Evolutionary conservation across 1,284 basidiomycete species (phyloP).

Genomic region (Hymenochaete sp.): DNA sequence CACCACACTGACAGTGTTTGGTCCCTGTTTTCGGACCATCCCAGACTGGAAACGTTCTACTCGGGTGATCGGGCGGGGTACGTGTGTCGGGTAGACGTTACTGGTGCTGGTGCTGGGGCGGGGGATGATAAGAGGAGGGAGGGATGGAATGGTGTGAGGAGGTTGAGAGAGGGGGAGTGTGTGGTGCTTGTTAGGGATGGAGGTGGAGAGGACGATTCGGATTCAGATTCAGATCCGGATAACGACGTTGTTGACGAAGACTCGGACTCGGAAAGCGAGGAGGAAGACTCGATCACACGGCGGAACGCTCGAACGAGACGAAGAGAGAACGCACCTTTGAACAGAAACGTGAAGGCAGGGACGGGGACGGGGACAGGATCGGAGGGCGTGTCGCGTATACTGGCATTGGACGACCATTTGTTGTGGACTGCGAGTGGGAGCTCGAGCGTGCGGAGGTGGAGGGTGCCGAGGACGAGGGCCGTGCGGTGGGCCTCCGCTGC

Average conservation of each 20-base stretch:
- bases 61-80: constrained; percentile 90
- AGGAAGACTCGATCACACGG: too few species aligned
- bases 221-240: too few species aligned
- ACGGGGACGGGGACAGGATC: too few species aligned
- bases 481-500: too few species aligned
- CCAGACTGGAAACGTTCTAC: constrained; percentile 87
- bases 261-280: too few species aligned
- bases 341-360: too few species aligned
- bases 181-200: constrained; percentile 72
- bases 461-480: constrained; percentile 41
- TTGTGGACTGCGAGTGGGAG: constrained; percentile 89
- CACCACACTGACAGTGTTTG: constrained; percentile 95
- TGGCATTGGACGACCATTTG: constrained; percentile 76
- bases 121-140: too few species aligned
- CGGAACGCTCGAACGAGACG: too few species aligned
- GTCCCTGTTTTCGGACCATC: constrained; percentile 84
- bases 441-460: constrained; percentile 80
- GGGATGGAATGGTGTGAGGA: too few species aligned
- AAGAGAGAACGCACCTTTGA: too few species aligned
- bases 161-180: constrained; percentile 92
- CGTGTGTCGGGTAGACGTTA: constrained; percentile 86
- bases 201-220: too few species aligned
- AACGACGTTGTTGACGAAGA: too few species aligned
- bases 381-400: constrained; percentile 80
- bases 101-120: constrained; percentile 68